Base-by-base conservation (phyloP, 2,329 filamentous ascomycete genomes). In the Fusarium armeniacum region DNA sequence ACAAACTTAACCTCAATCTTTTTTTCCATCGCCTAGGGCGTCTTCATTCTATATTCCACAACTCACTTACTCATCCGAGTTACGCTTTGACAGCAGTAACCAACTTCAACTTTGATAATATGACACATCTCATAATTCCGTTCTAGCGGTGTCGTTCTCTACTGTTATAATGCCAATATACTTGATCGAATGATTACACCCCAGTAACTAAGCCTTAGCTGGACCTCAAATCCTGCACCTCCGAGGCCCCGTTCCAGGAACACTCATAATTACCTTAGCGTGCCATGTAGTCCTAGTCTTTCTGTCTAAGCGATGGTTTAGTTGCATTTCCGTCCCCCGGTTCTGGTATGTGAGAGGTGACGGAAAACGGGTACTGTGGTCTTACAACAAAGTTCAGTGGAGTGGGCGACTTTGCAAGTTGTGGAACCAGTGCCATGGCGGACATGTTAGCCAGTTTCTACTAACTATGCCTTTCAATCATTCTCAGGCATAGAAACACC, bases 161-260 rank as follows among this genome's bases (percentile, higher is more conserved):
- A 20, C n/a, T 28, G 49, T 11, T 52, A 52, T 41, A 24, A 40
- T 41, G 35, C 24, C 32, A 52, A 22, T 16, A 30, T 41, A 28
- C 49, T 18, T 40, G 24, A 52, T 52, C 24, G 28, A 41, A 26
- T 41, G 24, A 28, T 30, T 11, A 22, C 28, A 28, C 49, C 24
- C 49, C 35, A 30, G 36, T n/a, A 26, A 52, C 24, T 52, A 52
- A 30, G 24, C 49, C 35, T n/a, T 52, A 36, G 33, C 35, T 52
- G 38, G 28, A 22, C 49, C 38, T 26, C n/a, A 18, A 26, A 26
- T 52, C 49, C 36, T 40, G 24, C 24, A 41, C 18, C 58, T 62
- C 58, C 40, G 16, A 32, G 28, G n/a, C 18, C 49, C 18, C 20
- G 22, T 44, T 41, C 28, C 47, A 62, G 58, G 60, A 55, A 62